Percentiles rank a stretch among this genome's conserved stretches.
Conservation (phyloP, 768 basidiomycete genomes). For the Mycena venus region DNA sequence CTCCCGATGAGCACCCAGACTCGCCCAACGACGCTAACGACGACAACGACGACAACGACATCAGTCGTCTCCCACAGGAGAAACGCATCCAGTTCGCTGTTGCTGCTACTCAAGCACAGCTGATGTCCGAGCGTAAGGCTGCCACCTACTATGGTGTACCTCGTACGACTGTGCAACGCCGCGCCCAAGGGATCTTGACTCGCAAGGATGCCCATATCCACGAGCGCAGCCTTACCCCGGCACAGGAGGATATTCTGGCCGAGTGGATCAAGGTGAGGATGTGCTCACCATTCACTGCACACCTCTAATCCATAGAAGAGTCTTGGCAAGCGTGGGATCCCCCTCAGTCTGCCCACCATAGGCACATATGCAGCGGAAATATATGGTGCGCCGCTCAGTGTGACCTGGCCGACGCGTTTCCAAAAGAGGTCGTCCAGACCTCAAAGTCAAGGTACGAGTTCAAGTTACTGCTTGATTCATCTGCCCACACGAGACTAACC, state of each 20-base stretch:
- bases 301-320: neutral
- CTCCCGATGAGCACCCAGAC: neutral
- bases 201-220: conserved; percentile 11
- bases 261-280: conserved; percentile 22
- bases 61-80: neutral
- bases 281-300: neutral
- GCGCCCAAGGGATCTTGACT: neutral
- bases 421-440: conserved; percentile 6
- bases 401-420: conserved; percentile 13
- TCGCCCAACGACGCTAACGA: neutral
- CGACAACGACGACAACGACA: neutral
- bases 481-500: neutral
- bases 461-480: too few species aligned
- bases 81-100: conserved; percentile 7
- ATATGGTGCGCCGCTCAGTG: conserved; percentile 1
- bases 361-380: neutral
- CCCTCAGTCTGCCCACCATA: conserved; percentile 8
- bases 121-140: neutral
- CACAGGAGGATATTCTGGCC: conserved; percentile 5
- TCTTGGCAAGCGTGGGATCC: conserved; percentile 10
- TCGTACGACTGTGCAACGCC: neutral
- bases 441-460: neutral
- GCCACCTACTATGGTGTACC: neutral
- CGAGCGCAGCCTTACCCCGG: conserved; percentile 12
- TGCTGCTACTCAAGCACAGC: neutral